Base-by-base conservation (phyloP, 1,139 yeast species). In the Saccharomyces hybrid region DNA sequence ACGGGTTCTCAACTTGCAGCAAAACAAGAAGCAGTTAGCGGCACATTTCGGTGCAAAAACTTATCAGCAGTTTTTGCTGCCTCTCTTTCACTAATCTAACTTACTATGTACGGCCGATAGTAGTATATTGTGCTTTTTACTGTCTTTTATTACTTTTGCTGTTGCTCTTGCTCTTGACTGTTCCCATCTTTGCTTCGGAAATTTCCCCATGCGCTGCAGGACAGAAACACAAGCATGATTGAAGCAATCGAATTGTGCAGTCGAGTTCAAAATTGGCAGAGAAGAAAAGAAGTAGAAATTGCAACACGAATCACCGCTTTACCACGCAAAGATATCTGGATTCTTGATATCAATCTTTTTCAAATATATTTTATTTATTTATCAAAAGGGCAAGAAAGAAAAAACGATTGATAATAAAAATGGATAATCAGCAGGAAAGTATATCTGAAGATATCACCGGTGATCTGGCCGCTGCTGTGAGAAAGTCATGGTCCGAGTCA, bases 401-500 rank as follows among this genome's bases (percentile, higher is more conserved):
- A 25, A 19, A 19, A 19, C 25, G 25, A 26, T 38, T 32, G 29
- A 27, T 23, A 23, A 42, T 29, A 13, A 38, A 38, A 32, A 55
- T 46, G 58, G 51, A 51, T 38, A 48, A 44, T 49, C 56, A 51
- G 7, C 44, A 38, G 25, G 25, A 38, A 26, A 16, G 44, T 38
- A 38, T 38, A 38, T 38, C 44, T 9, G 62, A 58, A 9, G 55
- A 54, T 16, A 52, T 59, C 9, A 55, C 53, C 3, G 55, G 57
- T 2, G 71, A 66, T 29, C 53, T 69, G 42, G 71, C 66, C 2
- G 64, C 62, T 46, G 70, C 71, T 9, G 61, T 69, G 29, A 61
- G 68, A 51, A 67, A 66, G 47, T 68, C 72, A 25, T 66, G 70
- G 70, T 62, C 68, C 11, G 69, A 66, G 50, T 57, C 68, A 25